Conservation (phyloP, 805 yeast genomes). For the Wickerhamiella occidentalis region DNA sequence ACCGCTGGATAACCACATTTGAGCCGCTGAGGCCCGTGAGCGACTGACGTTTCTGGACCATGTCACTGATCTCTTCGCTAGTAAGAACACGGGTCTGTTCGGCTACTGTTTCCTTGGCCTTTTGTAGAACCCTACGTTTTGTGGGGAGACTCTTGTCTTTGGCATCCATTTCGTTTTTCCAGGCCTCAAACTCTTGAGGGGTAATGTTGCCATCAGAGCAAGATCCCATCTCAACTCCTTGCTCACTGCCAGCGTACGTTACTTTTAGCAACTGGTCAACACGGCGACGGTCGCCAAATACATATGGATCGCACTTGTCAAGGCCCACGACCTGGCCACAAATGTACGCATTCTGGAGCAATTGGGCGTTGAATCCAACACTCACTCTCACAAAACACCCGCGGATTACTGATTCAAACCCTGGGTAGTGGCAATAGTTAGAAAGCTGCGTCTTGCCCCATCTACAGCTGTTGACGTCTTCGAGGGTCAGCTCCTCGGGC, state of each 20-base stretch:
- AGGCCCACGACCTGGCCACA: constrained; percentile 68
- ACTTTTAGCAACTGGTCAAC: constrained; percentile 54
- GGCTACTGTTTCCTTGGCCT: constrained; percentile 46
- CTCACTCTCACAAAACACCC: constrained; percentile 78
- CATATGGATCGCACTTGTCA: constrained; percentile 34
- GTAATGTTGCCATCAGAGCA: constrained; percentile 70
- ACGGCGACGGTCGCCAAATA: constrained; percentile 34
- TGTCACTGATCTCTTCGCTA: constrained; percentile 58
- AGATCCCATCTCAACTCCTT: constrained; percentile 61
- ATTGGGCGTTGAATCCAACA: constrained; percentile 55
- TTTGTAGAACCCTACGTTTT: constrained; percentile 49
- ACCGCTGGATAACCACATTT: constrained; percentile 64
- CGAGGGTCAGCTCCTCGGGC: constrained; percentile 37
- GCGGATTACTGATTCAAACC: constrained; percentile 53
- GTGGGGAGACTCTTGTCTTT: constrained; percentile 51
- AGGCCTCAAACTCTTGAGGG: constrained; percentile 60
- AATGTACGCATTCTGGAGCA: constrained; percentile 58
- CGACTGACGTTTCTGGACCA: constrained; percentile 60
- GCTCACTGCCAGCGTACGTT: constrained; percentile 68
- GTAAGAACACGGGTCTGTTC: constrained; percentile 59
- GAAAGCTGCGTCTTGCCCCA: constrained; percentile 68
- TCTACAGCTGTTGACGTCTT: constrained; percentile 59
- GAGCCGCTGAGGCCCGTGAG: constrained; percentile 51
- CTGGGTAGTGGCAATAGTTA: constrained; percentile 71
- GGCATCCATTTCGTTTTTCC: constrained; percentile 46